Percentiles rank a stretch among this genome's conserved stretches.
Conservation (phyloP, 1,284 basidiomycete genomes). For the Moesziomyces parantarcticus region DNA sequence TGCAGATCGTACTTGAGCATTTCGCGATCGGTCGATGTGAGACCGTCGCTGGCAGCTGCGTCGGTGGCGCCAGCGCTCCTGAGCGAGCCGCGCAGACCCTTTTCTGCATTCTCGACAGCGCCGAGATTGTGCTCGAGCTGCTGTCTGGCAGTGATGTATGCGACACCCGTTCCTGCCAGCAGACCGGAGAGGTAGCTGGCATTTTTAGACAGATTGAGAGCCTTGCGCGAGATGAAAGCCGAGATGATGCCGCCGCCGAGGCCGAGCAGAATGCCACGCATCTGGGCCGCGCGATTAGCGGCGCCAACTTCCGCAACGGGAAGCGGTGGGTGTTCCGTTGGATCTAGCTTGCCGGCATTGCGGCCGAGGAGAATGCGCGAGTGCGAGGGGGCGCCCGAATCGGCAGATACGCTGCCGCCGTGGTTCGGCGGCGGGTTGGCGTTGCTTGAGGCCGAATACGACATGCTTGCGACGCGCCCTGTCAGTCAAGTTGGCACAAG, state of each 20-base stretch:
- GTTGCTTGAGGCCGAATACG: background rate
- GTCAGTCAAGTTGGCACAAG: too few relatives aligned
- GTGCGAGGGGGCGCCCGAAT: conserved; percentile 4
- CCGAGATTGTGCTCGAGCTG: conserved; percentile 41
- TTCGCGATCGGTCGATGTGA: conserved; percentile 32
- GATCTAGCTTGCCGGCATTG: conserved; percentile 37
- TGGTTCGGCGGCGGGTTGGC: conserved; percentile 25
- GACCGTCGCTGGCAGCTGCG: background rate
- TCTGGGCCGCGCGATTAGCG: conserved; percentile 42
- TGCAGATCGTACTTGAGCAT: conserved; percentile 49
- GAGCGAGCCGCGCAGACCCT: conserved; percentile 16
- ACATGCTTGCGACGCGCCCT: too few relatives aligned
- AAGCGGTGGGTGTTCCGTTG: conserved; percentile 31
- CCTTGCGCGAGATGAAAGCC: conserved; percentile 37
- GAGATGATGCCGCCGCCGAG: conserved; percentile 39
- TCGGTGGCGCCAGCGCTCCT: background rate
- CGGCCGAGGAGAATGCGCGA: conserved; percentile 22
- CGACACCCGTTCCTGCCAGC: conserved; percentile 47
- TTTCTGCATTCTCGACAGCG: conserved; percentile 31
- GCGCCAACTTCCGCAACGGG: conserved; percentile 36
- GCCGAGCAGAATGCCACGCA: conserved; percentile 38
- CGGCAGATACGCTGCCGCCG: conserved; percentile 23
- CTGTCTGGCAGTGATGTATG: conserved; percentile 42
- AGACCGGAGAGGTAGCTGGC: conserved; percentile 41
- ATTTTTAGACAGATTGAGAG: conserved; percentile 37